Base-by-base conservation (phyloP, 2,329 filamentous ascomycete species). In the Xenosphaeropsis pyriputrescens region DNA sequence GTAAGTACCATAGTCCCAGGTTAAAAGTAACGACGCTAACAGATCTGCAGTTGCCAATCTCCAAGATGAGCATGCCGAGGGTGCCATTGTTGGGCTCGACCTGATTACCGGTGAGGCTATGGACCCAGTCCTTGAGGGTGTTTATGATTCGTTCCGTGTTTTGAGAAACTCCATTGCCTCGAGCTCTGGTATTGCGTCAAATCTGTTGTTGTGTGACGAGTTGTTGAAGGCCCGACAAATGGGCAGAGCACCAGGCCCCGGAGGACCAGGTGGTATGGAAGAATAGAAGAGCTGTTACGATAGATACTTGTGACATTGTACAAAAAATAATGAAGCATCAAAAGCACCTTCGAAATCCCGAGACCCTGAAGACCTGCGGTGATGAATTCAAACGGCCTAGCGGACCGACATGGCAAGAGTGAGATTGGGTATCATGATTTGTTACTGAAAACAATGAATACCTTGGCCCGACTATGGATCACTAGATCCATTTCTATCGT, bases 151-250 rank as follows among this genome's bases (percentile, higher is more conserved):
- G 12, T 98, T 93, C 75, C 75, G 91, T 41, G 91, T 98, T 29
- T 62, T 98, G 51, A 75, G 91, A 49, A 96, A 96, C 66, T 86
- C 80, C 58, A 77, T 98, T 45, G 86, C 91, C 3, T 95, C 88
- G 26, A 91, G 86, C 59, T 82, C 89, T 18, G 85, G 91, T 45
- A 98, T 98, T 54, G 89, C 91, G 5, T 89, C 85, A 8, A 98
- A 98, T 64, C 67, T 98, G 46, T 67, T 98, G 47, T 72, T 98
- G 36, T 98, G 91, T 54, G 91, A 98, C 54, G 91, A 98, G 69
- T 72, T 98, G 67, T 68, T 98, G 52, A 98, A 98, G 71, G 91
- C 91, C 43, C 74, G 91, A 57, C 89, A 98, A 67, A 98, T 98
- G 91, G 80, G 72, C 35, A 66, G 75, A 54, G 61, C 67, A 59